These are phyloP conservation scores for Barbatosphaeria neglecta DNA, from an alignment of 495 filamentous ascomycete species.

Conservation along the genomic window DNA sequence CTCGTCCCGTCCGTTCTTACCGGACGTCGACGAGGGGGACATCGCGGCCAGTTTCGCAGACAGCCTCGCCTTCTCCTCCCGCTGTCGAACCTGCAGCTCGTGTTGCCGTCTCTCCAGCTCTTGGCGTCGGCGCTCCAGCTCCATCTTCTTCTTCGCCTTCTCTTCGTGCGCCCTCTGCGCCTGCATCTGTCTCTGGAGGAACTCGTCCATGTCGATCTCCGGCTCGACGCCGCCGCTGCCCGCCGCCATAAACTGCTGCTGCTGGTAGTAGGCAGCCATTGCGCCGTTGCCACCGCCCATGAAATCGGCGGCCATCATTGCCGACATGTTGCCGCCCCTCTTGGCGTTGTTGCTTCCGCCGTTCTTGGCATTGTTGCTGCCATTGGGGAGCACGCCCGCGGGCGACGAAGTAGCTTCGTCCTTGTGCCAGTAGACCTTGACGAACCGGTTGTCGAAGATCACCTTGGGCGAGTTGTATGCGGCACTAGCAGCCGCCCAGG, in stretches of 20 bases:
- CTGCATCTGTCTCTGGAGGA: conserved; percentile 63
- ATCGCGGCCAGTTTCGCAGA: conserved; percentile 39
- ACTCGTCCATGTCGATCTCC: conserved; percentile 66
- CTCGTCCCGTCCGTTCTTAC: conserved; percentile 18
- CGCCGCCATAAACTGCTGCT: conserved; percentile 3
- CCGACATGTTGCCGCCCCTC: no score
- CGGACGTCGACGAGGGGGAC: conserved; percentile 25
- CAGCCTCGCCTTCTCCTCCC: conserved; percentile 63
- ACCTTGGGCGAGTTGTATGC: conserved; percentile 88
- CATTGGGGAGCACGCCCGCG: conserved; percentile 8
- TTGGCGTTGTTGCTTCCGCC: conserved; percentile 6
- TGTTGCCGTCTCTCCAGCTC: conserved; percentile 68
- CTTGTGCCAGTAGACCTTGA: conserved; percentile 94
- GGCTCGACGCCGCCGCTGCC: conserved; percentile 29
- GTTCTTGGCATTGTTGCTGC: conserved; percentile 9
- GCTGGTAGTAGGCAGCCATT: no score
- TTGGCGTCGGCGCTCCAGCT: conserved; percentile 56
- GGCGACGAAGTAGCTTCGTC: conserved; percentile 30
- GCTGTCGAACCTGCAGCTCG: conserved; percentile 61
- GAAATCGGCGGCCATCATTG: no score
- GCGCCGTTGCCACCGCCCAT: no score
- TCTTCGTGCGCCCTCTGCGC: conserved; percentile 72
- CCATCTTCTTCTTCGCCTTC: conserved; percentile 59
- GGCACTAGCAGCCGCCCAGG: conserved; percentile 59
- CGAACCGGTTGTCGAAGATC: conserved; percentile 94